phyloP scores from a whole-genome alignment of 2,329 filamentous ascomycete species.

The Cercospora citrullina region DNA sequence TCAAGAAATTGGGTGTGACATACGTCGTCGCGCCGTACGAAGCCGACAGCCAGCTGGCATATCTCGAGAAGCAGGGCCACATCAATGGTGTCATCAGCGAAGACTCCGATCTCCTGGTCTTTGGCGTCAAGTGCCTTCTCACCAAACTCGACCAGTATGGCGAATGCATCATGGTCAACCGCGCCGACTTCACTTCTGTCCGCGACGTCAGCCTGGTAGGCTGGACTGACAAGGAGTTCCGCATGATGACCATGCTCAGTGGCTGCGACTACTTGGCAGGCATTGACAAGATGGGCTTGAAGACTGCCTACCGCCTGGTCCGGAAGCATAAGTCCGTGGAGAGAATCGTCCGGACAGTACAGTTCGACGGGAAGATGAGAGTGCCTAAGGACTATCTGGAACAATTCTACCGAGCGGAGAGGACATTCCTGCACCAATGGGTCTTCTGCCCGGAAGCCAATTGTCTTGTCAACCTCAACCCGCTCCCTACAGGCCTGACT shows the following conservation, averaged over 20 bases:
- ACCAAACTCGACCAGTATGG: slow-evolving; percentile 95
- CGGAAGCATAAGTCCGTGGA: slow-evolving; percentile 88
- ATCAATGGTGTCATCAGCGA: slow-evolving; percentile 90
- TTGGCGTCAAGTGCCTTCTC: slow-evolving; percentile 84
- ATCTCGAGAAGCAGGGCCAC: slow-evolving; percentile 81
- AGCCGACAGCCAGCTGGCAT: slow-evolving; percentile 94
- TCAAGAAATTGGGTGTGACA: slow-evolving; percentile 75
- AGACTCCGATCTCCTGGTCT: slow-evolving; percentile 93
- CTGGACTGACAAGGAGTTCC: slow-evolving; percentile 89
- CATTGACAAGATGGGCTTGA: slow-evolving; percentile 82
- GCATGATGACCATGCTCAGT: slow-evolving; percentile 93
- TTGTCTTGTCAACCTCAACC: slow-evolving; percentile 72
- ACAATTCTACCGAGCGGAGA: slow-evolving; percentile 80
- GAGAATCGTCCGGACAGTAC: slow-evolving; percentile 74
- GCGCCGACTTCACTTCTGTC: slow-evolving; percentile 83
- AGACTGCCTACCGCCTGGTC: slow-evolving; percentile 88
- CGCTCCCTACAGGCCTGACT: slow-evolving; percentile 62
- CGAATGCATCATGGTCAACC: slow-evolving; percentile 87
- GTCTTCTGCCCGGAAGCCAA: slow-evolving; percentile 79
- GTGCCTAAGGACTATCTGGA: slow-evolving; percentile 80
- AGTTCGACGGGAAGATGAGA: slow-evolving; percentile 82
- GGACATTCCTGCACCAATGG: slow-evolving; percentile 91
- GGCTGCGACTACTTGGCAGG: slow-evolving; percentile 93
- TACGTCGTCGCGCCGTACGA: slow-evolving; percentile 97
- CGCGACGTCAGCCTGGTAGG: slow-evolving; percentile 85